Conservation (phyloP, 164 flowering plant genomes). For the Vitis rupestris region DNA sequence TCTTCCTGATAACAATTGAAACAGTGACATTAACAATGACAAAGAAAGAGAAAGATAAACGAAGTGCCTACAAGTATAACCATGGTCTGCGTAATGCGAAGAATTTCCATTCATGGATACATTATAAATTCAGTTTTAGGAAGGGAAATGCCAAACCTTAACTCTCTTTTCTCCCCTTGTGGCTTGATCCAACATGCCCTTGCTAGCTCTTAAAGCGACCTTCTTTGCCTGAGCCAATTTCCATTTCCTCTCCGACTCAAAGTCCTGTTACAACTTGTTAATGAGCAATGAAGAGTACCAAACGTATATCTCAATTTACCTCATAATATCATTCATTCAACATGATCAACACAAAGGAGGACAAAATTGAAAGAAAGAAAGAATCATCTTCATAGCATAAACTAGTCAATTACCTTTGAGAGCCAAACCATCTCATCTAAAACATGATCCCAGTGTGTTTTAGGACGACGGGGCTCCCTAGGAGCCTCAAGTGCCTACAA, state of each 20-base stretch:
- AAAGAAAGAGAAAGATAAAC: not conserved
- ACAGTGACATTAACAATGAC: not conserved
- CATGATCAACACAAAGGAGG: not conserved
- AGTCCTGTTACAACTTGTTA: constrained; percentile 57
- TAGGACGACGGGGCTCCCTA: constrained; percentile 85
- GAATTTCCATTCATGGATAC: not conserved
- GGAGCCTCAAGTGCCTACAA: constrained; percentile 89
- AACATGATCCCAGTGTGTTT: constrained; percentile 99
- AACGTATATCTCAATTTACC: not conserved
- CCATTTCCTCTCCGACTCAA: constrained; percentile 98
- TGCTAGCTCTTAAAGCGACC: constrained; percentile 93
- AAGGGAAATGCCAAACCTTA: constrained; percentile 54
- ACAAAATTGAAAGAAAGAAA: not conserved
- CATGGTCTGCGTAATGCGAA: too few relatives aligned
- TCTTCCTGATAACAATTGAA: constrained; percentile 66
- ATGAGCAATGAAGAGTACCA: constrained; percentile 12
- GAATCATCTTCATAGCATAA: not conserved
- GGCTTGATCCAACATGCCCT: constrained; percentile 90
- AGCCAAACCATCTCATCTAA: constrained; percentile 98
- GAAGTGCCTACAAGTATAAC: not conserved
- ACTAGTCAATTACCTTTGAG: constrained; percentile 65
- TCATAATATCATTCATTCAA: not conserved
- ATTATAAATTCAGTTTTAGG: not conserved
- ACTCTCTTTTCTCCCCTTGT: constrained; percentile 89
- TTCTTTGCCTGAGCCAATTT: constrained; percentile 89